A percentile compares a stretch with the other conserved stretches of the same genome.
phyloP scores from a whole-genome alignment of 306 rosid species.

The Prunus armeniaca region DNA sequence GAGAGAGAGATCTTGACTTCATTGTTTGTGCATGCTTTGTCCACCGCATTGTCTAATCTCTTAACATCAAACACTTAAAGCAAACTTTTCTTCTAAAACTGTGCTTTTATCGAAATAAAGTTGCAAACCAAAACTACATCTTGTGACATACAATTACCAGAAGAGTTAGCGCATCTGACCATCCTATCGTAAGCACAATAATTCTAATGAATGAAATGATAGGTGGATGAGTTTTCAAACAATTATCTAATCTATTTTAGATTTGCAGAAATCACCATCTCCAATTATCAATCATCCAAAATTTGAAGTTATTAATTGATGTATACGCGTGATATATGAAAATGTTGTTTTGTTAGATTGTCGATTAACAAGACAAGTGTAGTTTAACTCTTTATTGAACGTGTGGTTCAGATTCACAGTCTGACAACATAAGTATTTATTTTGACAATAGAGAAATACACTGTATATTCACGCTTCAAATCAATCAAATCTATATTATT shows the following conservation, averaged over 20 bases:
- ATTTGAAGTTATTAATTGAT: neutral
- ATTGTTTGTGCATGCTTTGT: slow-evolving; percentile 6
- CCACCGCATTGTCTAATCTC: neutral
- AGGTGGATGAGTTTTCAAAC: neutral
- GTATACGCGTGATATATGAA: no score
- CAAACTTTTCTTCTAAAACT: neutral
- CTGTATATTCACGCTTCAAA: neutral
- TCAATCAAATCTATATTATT: neutral
- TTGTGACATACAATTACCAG: neutral
- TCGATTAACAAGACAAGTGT: no score
- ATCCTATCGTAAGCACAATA: neutral
- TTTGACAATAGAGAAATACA: no score
- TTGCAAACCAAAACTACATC: neutral
- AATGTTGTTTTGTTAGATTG: no score
- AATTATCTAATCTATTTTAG: neutral
- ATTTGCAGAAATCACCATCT: neutral
- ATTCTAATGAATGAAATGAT: neutral
- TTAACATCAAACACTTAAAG: neutral
- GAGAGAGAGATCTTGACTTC: neutral
- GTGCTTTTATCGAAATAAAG: neutral
- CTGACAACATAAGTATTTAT: no score
- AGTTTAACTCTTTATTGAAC: no score
- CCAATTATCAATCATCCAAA: neutral
- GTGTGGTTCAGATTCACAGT: no score
- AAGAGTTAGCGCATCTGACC: neutral